Conservation (phyloP, 352 stramenopile genomes). For the Phytophthora citricola region DNA sequence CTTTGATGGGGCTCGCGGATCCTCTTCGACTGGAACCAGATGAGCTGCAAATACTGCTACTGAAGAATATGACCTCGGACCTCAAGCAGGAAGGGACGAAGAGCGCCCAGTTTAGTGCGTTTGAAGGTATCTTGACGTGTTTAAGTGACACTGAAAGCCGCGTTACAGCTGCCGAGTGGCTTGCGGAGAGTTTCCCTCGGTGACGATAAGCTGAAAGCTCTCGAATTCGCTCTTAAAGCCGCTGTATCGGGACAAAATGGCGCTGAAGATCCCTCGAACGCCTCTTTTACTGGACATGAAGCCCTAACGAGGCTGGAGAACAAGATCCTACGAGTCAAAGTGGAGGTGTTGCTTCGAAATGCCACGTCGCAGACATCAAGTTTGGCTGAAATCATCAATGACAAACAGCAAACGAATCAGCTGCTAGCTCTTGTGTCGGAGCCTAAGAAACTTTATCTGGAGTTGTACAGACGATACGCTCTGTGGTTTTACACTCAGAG, state of each 20-base stretch:
- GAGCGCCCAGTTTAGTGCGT: conserved; percentile 30
- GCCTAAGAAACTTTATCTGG: conserved; percentile 46
- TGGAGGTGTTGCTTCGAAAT: conserved; percentile 46
- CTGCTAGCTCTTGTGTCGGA: conserved; percentile 42
- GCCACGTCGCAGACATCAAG: conserved; percentile 24
- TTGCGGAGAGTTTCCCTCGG: conserved; percentile 54
- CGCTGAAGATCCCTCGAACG: conserved; percentile 10
- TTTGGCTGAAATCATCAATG: conserved; percentile 17
- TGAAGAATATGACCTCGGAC: conserved; percentile 64
- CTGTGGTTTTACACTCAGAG: conserved; percentile 37
- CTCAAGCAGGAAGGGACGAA: conserved; percentile 5
- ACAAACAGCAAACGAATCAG: conserved; percentile 23
- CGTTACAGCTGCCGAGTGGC: conserved; percentile 60
- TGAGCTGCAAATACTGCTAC: conserved; percentile 75
- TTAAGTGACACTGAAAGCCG: conserved; percentile 48
- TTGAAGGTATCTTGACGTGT: conserved; percentile 40
- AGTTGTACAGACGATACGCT: conserved; percentile 55
- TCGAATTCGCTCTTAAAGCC: conserved; percentile 52
- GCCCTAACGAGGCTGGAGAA: conserved; percentile 39
- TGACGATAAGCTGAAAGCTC: conserved; percentile 50
- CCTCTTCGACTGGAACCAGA: conserved; percentile 71
- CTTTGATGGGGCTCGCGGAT: conserved; percentile 51
- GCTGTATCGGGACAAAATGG: conserved; percentile 15
- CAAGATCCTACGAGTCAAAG: conserved; percentile 48
- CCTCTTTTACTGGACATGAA: conserved; percentile 50